Evolutionary conservation across 2,329 filamentous ascomycete species (phyloP).

Genomic region (Aspergillus viridinutans): DNA sequence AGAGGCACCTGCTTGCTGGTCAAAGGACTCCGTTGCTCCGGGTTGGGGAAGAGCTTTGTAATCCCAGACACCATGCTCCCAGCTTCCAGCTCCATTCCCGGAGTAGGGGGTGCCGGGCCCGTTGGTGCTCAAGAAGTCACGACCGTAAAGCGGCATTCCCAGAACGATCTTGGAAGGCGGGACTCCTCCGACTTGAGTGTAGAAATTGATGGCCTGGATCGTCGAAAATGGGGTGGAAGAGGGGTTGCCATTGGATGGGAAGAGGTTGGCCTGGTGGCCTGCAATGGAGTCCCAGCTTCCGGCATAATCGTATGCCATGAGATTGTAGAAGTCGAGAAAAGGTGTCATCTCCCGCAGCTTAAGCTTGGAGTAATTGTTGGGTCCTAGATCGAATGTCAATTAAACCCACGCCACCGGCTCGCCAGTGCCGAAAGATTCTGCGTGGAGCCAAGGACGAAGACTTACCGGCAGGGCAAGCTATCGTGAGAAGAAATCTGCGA

Average conservation of each 20-base stretch:
- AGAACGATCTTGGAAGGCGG: slow-evolving; percentile 69
- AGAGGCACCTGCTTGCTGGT: slow-evolving; percentile 62
- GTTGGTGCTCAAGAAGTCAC: slow-evolving; percentile 74
- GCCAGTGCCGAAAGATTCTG: neutral
- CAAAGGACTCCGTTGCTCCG: slow-evolving; percentile 61
- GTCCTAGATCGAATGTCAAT: slow-evolving; percentile 22
- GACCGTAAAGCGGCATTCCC: slow-evolving; percentile 95
- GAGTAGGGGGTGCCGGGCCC: slow-evolving; percentile 68
- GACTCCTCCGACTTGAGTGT: slow-evolving; percentile 59
- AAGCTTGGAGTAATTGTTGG: slow-evolving; percentile 40
- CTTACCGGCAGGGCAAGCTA: slow-evolving; percentile 46
- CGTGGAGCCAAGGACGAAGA: neutral
- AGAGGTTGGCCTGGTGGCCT: slow-evolving; percentile 81
- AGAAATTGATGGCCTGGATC: slow-evolving; percentile 64
- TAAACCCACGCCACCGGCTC: neutral
- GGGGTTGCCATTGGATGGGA: slow-evolving; percentile 56
- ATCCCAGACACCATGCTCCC: slow-evolving; percentile 83
- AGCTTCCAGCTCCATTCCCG: slow-evolving; percentile 69
- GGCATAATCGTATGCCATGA: slow-evolving; percentile 82
- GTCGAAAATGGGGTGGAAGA: slow-evolving; percentile 74
- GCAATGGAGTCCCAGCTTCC: slow-evolving; percentile 71
- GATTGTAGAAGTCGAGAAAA: slow-evolving; percentile 52
- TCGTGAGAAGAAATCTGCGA: slow-evolving; percentile 46
- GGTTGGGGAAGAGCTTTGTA: slow-evolving; percentile 76
- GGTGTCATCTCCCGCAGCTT: slow-evolving; percentile 43